Conservation (phyloP, 441 rosid species). For the Rhodomyrtus psidioides region DNA sequence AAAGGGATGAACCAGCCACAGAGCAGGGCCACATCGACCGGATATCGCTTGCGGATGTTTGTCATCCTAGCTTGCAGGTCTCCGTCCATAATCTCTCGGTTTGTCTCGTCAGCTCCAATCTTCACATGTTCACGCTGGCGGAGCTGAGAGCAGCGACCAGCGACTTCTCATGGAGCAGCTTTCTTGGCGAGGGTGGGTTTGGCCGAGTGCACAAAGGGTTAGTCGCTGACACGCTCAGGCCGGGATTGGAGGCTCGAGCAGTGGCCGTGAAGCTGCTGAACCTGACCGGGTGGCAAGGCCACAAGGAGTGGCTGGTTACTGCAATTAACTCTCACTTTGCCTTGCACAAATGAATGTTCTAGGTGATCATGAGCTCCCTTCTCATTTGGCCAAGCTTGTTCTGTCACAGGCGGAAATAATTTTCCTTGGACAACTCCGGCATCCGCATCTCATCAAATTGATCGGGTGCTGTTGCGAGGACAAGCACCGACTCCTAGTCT, state of each 20-base stretch:
- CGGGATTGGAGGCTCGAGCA: constrained; percentile 1
- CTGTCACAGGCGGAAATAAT: constrained; percentile 7
- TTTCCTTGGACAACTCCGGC: constrained; percentile 12
- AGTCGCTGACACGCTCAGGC: background rate
- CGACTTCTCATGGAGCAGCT: background rate
- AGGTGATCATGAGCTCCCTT: background rate
- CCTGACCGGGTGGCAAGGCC: constrained; percentile 6
- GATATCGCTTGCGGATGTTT: background rate
- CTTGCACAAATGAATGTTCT: background rate
- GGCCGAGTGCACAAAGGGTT: constrained; percentile 13
- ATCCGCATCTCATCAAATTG: constrained; percentile 8
- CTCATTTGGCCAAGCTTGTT: background rate
- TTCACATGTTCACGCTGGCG: background rate
- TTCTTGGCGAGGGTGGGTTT: constrained; percentile 5
- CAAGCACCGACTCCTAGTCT: constrained; percentile 7
- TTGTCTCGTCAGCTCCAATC: background rate
- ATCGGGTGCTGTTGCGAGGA: constrained; percentile 12
- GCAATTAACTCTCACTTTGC: background rate
- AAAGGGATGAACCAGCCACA: background rate
- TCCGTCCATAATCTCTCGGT: background rate
- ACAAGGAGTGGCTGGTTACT: constrained; percentile 13
- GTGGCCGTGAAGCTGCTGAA: constrained; percentile 11
- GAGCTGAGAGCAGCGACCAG: constrained; percentile 2
- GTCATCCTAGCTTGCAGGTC: background rate
- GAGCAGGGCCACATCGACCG: background rate